Evolutionary conservation across 2,329 filamentous ascomycete species (phyloP), one percentile per base, ranked within the genome.

Genomic region (Tolypocladium amazonense): DNA sequence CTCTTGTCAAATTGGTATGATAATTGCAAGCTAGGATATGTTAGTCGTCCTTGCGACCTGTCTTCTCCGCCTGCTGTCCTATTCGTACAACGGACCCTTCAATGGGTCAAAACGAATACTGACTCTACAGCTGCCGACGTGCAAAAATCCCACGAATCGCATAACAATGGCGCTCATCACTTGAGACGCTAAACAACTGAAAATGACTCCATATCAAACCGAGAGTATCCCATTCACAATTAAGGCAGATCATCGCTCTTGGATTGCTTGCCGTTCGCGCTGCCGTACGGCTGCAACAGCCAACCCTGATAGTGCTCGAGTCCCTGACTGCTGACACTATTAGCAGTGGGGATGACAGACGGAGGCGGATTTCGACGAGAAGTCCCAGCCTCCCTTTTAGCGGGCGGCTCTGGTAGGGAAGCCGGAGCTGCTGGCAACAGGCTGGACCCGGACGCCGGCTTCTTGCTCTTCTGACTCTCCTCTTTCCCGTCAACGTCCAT

Each of bases 371-470:
- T 64, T 56, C 68, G 69, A 56, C 68, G 65, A 73, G 73, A 60
- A 47, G 62, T 60, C 25, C 62, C 66, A 7, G 67, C 60, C 59
- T 75, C 71, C 60, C 67, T 66, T 64, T 73, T 75, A 30, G 67
- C 58, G 45, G 72, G 72, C 45, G 65, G 71, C 41, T 70, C 68
- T 35, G 75, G 74, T 23, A 75, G 64, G 20, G 75, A 76, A 37
- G 73, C 66, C 27, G 70, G 72, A 20, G 74, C 71, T 52, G 74
- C 73, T 39, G 75, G 74, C 43, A 76, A 70, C n/a, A 71, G 65
- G 57, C 72, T 73, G 30, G 60, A 53, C n/a, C 23, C 56, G 38
- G 62, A 59, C 27, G 56, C 57, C n/a, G 62, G 59, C 56, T 61
- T 60, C 56, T 64, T 63, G 57, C 61, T 65, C 41, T 62, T 59